Evolutionary conservation across 164 flowering plant genomes (phyloP).

Genomic region (Santalum album): DNA sequence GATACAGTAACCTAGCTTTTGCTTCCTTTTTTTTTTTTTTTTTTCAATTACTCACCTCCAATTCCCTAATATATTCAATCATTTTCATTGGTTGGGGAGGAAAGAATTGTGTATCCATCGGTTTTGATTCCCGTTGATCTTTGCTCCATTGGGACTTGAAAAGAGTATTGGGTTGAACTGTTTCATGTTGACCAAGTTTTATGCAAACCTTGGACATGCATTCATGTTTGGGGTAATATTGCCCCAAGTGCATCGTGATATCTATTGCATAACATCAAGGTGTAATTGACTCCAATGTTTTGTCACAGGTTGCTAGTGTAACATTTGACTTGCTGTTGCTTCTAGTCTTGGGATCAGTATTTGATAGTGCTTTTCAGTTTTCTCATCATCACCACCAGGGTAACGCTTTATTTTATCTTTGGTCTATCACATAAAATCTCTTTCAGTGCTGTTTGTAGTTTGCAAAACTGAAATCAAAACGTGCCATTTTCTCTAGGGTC

Average conservation of each 20-base stretch:
- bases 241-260: neutral
- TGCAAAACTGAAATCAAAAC: neutral
- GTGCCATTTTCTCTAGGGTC: constrained; percentile 39
- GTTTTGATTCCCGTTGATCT: no score
- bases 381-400: constrained; percentile 90
- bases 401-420: constrained; percentile 16
- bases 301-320: constrained; percentile 79
- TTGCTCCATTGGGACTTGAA: no score
- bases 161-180: no score
- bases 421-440: neutral
- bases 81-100: neutral
- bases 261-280: neutral
- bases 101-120: neutral
- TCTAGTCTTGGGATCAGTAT: constrained; percentile 79
- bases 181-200: no score
- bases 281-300: neutral
- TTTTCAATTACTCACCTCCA: neutral
- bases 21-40: no score
- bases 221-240: neutral
- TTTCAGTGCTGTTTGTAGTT: neutral
- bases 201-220: neutral
- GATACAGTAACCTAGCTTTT: no score
- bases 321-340: constrained; percentile 90
- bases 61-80: neutral
- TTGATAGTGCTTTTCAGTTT: constrained; percentile 80